Base-by-base conservation (phyloP, 2,329 filamentous ascomycete genomes). In the Pseudogymnoascus sp. region DNA sequence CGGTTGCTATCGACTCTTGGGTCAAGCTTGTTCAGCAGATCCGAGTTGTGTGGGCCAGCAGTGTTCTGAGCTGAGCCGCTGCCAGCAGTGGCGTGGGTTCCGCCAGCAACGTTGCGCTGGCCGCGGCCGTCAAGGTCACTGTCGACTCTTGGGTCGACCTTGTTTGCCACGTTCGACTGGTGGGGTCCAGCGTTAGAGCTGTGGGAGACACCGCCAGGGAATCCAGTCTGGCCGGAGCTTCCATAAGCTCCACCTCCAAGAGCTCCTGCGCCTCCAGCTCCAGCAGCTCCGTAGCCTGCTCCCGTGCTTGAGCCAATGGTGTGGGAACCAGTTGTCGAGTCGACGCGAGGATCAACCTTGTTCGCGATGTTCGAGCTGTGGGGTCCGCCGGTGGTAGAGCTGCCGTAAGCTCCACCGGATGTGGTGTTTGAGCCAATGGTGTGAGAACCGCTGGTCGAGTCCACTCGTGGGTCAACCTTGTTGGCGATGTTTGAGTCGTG, bases 1-100 rank as follows among this genome's bases (percentile, higher is more conserved):
- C 80, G 77, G 67, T 85, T 76, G 78, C 6, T 62, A 78, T 67
- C 68, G 6, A 61, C 59, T 35, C 61, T 38, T 6, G 81, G 81
- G 62, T 84, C 81, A 2, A 76, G 38, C 76, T 84, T 84, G 78
- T 86, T 85, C 67, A 79, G 3, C 38, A 79, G 64, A 68, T 84
- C 79, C 35, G 73, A 77, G 73, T 79, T 80, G 75, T 86, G 83
- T 10, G 80, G 80, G 16, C 80, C 79, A 31, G 78, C 79, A 0
- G 78, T 82, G 70, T 78, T 74, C 63, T 77, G 70, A 1, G 79
- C 77, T 42, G 69, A 70, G 61, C 71, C 73, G 21, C 67, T 68
- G 26, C 75, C 68, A 14, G 66, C 65, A 4, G 71, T 73, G 6
- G 69, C 71, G 37, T 74, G 72, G n/a, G 65, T 68, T 68, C 62